phyloP scores from a whole-genome alignment of 2,329 filamentous ascomycete genomes.

The Oidium heveae region DNA sequence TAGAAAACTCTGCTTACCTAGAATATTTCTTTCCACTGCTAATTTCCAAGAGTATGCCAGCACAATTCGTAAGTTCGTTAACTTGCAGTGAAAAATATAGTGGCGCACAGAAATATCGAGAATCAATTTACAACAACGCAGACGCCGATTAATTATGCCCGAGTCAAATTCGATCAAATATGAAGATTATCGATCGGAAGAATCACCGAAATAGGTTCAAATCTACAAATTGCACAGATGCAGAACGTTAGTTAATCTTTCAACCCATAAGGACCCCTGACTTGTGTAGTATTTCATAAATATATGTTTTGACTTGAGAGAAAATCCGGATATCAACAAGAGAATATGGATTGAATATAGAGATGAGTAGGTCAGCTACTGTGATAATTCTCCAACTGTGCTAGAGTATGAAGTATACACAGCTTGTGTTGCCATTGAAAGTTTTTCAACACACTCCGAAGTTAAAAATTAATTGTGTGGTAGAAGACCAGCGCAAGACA shows the following conservation, averaged over 20 bases:
- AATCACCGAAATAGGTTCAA: constrained; percentile 11
- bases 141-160: constrained; percentile 12
- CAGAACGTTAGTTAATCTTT: not conserved
- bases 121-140: constrained; percentile 10
- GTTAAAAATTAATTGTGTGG: too few species aligned
- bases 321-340: not conserved
- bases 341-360: not conserved
- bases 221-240: constrained; percentile 6
- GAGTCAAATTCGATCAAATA: constrained; percentile 8
- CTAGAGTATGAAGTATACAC: not conserved
- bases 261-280: not conserved
- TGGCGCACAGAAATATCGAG: constrained; percentile 7
- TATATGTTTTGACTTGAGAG: not conserved
- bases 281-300: not conserved
- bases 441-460: not conserved
- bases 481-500: constrained; percentile 2
- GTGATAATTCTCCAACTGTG: not conserved
- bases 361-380: not conserved
- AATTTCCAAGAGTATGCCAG: not conserved
- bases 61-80: constrained; percentile 8
- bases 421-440: not conserved
- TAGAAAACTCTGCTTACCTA: not conserved
- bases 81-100: constrained; percentile 6
- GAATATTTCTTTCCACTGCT: not conserved
- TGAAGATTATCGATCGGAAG: constrained; percentile 11